Conservation (phyloP, 331 rosid genomes). For the Quercus lobata region DNA sequence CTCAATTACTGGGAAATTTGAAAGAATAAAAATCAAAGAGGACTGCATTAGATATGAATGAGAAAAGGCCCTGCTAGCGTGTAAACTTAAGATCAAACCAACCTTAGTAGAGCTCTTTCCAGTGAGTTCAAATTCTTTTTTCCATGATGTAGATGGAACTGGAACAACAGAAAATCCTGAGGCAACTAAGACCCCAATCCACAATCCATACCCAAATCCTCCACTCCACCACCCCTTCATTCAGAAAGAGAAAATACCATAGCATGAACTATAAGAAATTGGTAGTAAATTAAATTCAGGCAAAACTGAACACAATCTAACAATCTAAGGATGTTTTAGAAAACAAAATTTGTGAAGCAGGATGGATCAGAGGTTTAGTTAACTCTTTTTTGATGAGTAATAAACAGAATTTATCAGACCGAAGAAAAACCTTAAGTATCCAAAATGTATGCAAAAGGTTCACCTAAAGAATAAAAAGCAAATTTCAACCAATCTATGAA, state of each 20-base stretch:
- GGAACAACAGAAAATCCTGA: slow-evolving; percentile 90
- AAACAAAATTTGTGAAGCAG: not conserved
- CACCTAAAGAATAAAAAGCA: no score
- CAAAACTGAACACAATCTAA: not conserved
- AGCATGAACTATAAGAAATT: not conserved
- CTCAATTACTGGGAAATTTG: not conserved
- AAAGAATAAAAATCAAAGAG: not conserved
- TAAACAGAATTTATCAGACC: no score
- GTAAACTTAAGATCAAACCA: slow-evolving; percentile 21
- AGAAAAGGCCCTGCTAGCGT: not conserved
- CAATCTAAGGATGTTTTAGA: not conserved
- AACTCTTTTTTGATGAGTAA: not conserved
- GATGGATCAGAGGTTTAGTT: not conserved
- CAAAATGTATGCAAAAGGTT: no score
- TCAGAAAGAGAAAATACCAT: slow-evolving; percentile 10
- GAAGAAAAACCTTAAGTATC: no score
- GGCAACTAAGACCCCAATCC: slow-evolving; percentile 91
- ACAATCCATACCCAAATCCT: slow-evolving; percentile 91
- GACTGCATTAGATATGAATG: slow-evolving; percentile 8
- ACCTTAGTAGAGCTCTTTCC: slow-evolving; percentile 68
- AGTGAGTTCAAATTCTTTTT: slow-evolving; percentile 58
- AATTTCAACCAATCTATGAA: no score
- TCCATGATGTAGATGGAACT: slow-evolving; percentile 73
- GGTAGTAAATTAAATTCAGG: not conserved
- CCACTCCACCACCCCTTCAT: slow-evolving; percentile 97